Base-by-base conservation (phyloP, 2,329 filamentous ascomycete species). In the Fusarium tanahbumbuense region DNA sequence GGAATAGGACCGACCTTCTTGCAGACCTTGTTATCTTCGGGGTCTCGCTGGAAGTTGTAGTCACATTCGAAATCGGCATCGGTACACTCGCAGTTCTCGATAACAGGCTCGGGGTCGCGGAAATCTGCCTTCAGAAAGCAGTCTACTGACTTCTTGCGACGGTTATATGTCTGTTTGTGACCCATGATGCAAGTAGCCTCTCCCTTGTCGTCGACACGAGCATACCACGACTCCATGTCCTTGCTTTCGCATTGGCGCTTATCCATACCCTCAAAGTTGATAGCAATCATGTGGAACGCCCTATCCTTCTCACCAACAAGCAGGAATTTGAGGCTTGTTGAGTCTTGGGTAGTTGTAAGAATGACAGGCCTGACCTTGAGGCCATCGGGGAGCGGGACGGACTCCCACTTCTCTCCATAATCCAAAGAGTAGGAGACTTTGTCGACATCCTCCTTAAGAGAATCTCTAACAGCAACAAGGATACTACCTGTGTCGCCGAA, bases 401-500 rank as follows among this genome's bases (percentile, higher is more conserved):
- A 83, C 61, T 91, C 83, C 96, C 97, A 99, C 4, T 88, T 88
- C 75, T 93, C 90, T 52, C 97, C 97, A 77, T 98, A 94, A 77
- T 99, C 89, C 27, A 98, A 83, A 2, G 96, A 98, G 80, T 95
- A 99, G 40, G 81, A 84, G 52, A 91, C 79, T 69, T 90, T 85
- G 34, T 82, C 80, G 20, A 88, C 76, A 66, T 88, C 85, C 59
- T 91, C 83, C 60, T 90, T 82, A 40, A 89, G 82, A 2, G 91
- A 93, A 74, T 97, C 93, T 67, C 88, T 86, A 40, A 98, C 85
- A 6, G 96, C 96, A 30, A 98, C 86, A 30, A 99, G 83, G 22
- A 99, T 88, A 18, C 94, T 94, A 3, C 96, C 96, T 71, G 97
- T 92, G 74, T 98, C 95, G 56, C 96, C 96, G 78, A 98, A 97